Evolutionary conservation across 495 filamentous ascomycete genomes (phyloP), one percentile per base, ranked within the genome.

Genomic region (Daldinia vernicosa): DNA sequence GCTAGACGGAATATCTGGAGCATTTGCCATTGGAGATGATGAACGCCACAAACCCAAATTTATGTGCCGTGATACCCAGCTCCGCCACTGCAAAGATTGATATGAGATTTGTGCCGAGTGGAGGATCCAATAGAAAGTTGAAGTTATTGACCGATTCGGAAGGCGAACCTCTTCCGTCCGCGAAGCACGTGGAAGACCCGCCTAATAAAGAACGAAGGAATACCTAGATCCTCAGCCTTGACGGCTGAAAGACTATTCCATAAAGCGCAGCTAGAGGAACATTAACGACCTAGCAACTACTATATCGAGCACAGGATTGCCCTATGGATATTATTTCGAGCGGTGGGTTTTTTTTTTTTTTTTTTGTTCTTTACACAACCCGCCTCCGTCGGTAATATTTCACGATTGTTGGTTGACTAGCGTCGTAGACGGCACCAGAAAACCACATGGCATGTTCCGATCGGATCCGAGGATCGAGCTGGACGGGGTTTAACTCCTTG

Each of bases 1-100:
- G 33, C 61, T 58, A 27, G 32, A 52, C 40, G 32, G 37, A 67
- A 43, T n/a, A 56, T 28, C 60, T 27, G 26, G 54, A 26, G 35
- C n/a, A 40, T 12, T 8, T 47, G 43, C 17, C 43, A 56, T 26
- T 12, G 32, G 17, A 55, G 9, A 61, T 60, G 56, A 53, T 30
- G 60, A 64, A 24, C 53, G 59, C 37, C 33, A 35, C 15, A 47
- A 47, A 14, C 17, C 19, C 24, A 47, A 24, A 24, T 47, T 47
- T 22, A 3, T 47, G 43, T 24, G 43, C 43, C 50, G 27, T 30
- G 24, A 30, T 53, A 28, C 50, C 50, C 15, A 30, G 50, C 50
- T 53, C 27, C 50, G 24, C 50, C 50, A 53, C 27, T 30, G 6
- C 5, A n/a, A 53, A 28, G 26, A 53, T 53, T 30, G 24, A 24